Percentiles rank a stretch among this genome's conserved stretches.
phyloP scores from a whole-genome alignment of 352 stramenopile genomes.

The Pythium graminicola region DNA sequence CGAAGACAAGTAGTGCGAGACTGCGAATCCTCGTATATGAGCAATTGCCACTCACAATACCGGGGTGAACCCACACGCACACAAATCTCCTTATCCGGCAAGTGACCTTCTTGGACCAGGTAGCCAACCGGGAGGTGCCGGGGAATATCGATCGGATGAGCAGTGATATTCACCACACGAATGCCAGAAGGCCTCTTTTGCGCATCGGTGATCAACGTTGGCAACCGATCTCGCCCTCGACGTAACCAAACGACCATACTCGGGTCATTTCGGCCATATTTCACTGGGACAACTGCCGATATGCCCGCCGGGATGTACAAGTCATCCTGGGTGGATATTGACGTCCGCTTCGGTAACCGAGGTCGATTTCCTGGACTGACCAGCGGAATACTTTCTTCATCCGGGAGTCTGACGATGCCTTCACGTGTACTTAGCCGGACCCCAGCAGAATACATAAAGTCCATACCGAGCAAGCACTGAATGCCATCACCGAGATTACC shows the following conservation, averaged over 20 bases:
- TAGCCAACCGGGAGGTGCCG: neutral
- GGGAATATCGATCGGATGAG: neutral
- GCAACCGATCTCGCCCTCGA: neutral
- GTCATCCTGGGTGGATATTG: neutral
- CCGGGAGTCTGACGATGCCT: conserved; percentile 5
- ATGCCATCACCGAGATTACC: conserved; percentile 24
- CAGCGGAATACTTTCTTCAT: conserved; percentile 12
- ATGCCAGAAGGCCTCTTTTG: too few relatives aligned
- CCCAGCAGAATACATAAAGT: conserved; percentile 26
- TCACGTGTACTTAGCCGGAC: conserved; percentile 14
- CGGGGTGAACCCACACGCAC: conserved; percentile 2
- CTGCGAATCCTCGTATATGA: conserved; percentile 1
- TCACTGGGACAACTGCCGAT: neutral
- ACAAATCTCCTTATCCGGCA: conserved; percentile 1
- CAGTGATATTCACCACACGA: conserved; percentile 4
- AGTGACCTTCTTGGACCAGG: conserved; percentile 9
- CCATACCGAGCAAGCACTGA: conserved; percentile 25
- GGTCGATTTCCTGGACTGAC: neutral
- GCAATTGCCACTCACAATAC: conserved; percentile 10
- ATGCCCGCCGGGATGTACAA: neutral
- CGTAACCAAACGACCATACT: neutral
- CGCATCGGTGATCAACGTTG: too few relatives aligned
- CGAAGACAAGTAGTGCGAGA: neutral
- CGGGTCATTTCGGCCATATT: neutral
- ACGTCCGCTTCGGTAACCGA: neutral